These are phyloP conservation scores for Pseudogymnoascus sp. DNA, from an alignment of 2,329 filamentous ascomycete species.

Conservation along the genomic window DNA sequence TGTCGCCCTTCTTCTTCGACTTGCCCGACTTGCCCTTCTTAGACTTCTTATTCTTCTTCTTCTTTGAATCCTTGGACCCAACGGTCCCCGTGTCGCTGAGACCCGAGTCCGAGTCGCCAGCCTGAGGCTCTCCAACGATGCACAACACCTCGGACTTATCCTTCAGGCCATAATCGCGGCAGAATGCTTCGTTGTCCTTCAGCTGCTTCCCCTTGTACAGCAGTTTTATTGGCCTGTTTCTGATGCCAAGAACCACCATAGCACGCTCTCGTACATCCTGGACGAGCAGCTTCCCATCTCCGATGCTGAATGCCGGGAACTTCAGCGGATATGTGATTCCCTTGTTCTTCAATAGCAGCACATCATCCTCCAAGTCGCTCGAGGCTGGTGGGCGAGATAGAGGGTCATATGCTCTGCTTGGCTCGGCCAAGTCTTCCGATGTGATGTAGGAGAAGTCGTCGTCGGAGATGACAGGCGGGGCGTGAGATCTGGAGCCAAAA, in stretches of 20 bases:
- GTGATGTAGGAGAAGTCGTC: constrained; percentile 78
- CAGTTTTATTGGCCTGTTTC: constrained; percentile 52
- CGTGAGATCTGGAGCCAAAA: constrained; percentile 29
- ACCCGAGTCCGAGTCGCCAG: constrained; percentile 35
- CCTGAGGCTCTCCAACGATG: constrained; percentile 40
- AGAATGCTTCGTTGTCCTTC: constrained; percentile 50
- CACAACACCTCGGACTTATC: constrained; percentile 53
- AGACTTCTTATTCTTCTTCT: constrained; percentile 33
- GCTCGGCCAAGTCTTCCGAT: constrained; percentile 57
- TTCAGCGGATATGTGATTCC: constrained; percentile 57
- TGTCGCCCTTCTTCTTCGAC: constrained; percentile 35
- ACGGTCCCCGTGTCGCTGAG: constrained; percentile 32
- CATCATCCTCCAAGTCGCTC: constrained; percentile 52
- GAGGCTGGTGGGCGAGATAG: constrained; percentile 31
- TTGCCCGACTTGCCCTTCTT: constrained; percentile 33
- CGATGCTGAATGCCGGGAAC: constrained; percentile 68
- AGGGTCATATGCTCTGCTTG: constrained; percentile 36
- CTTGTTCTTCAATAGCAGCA: constrained; percentile 61
- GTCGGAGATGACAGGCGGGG: constrained; percentile 55
- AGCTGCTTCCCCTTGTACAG: constrained; percentile 66
- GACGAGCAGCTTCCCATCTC: constrained; percentile 61
- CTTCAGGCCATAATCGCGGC: constrained; percentile 52
- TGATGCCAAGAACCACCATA: constrained; percentile 55
- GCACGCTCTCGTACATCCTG: constrained; percentile 59
- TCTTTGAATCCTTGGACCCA: constrained; percentile 31